Evolutionary conservation across 805 yeast species (phyloP), one percentile per base, ranked within the genome.

Genomic region (Candida schatavii): DNA sequence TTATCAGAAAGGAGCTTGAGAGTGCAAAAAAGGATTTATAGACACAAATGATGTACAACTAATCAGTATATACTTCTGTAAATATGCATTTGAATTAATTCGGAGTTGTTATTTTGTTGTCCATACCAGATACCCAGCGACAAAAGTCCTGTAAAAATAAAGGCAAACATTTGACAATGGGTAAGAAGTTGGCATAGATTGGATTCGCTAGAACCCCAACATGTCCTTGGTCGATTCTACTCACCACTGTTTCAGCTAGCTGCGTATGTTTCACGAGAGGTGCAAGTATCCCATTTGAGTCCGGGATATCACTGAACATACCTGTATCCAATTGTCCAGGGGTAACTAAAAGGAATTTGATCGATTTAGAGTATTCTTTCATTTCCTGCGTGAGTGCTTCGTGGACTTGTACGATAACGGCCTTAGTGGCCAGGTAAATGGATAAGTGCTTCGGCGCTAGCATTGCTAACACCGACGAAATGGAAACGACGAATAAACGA

Each of bases 271-370:
- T 64, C 0, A 76, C 67, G 6, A 75, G 29, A 0, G 83, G 83
- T 0, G 81, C 80, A 34, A 77, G 51, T 44, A 76, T 75, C 23
- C 46, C 46, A 32, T 59, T 56, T 5, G 68, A 59, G 3, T 74
- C 72, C 2, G 53, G 47, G 6, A 75, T 72, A 47, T 76, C 80
- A 2, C 50, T 47, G 47, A 78, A 78, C 81, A 78, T 75, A 7
- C 50, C 53, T 0, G 78, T 64, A 34, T 66, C 59, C 23, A 78
- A 52, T 51, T 78, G 83, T 2, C 83, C 83, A 0, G 82, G 80
- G 2, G 66, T 45, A 5, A 77, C 70, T 9, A 72, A 52, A 13
- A 73, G 58, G 22, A 68, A 46, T 3, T 67, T 50, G 3, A 76
- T 50, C 1, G 40, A 37, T 0, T 64, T 54, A 27, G 38, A 37